Conservation (phyloP, 2,329 filamentous ascomycete genomes). For the Bretziella fagacearum region DNA sequence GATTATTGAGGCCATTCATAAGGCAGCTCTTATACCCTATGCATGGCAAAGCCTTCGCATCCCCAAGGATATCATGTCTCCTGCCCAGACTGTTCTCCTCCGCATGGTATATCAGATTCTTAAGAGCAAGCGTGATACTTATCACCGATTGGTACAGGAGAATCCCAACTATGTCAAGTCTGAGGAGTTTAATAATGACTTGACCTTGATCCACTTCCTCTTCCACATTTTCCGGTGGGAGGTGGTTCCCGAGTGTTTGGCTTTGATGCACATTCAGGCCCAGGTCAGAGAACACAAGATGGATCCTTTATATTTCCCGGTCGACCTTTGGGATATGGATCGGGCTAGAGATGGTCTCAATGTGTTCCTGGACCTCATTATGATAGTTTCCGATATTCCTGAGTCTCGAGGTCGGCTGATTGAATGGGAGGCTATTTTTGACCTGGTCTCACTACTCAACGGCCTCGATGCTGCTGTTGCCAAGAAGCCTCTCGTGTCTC, state of each 20-base stretch:
- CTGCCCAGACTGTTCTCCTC: constrained; percentile 82
- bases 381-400: constrained; percentile 69
- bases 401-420: constrained; percentile 72
- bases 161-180: constrained; percentile 13
- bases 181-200: constrained; percentile 11
- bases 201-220: constrained; percentile 56
- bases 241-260: constrained; percentile 84
- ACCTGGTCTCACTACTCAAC: constrained; percentile 71
- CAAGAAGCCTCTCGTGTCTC: constrained; percentile 50
- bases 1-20: constrained; percentile 83
- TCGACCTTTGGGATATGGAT: constrained; percentile 96
- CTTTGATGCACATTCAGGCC: constrained; percentile 84
- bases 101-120: constrained; percentile 45
- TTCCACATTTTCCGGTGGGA: constrained; percentile 84
- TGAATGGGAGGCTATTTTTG: constrained; percentile 81
- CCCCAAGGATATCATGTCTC: constrained; percentile 89
- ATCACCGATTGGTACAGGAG: constrained; percentile 1
- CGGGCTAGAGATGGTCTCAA: constrained; percentile 87
- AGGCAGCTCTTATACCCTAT: constrained; percentile 77
- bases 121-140: constrained; percentile 9
- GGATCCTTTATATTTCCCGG: constrained; percentile 72
- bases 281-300: constrained; percentile 65
- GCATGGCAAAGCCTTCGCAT: constrained; percentile 84
- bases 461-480: constrained; percentile 78
- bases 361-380: constrained; percentile 87